Percentiles rank a stretch among this genome's conserved stretches.
These are phyloP conservation scores for Cladorrhinum sp. DNA, from an alignment of 2,329 filamentous ascomycete species.

Conservation along the genomic window DNA sequence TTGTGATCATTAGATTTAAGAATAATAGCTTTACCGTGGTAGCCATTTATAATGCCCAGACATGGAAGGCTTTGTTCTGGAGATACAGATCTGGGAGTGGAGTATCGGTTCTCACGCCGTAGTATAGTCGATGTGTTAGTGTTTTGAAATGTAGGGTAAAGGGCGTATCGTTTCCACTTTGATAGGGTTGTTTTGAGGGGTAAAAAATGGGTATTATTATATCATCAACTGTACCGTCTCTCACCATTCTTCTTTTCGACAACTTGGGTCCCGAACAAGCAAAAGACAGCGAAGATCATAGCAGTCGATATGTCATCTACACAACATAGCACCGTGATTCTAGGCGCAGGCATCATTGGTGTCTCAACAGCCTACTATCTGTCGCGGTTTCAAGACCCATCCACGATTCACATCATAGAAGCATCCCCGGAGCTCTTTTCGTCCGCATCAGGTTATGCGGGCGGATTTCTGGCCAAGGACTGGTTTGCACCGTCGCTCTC, in stretches of 20 bases:
- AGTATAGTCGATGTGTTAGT: background rate
- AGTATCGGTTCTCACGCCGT: background rate
- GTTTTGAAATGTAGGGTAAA: background rate
- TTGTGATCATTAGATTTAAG: too few relatives aligned
- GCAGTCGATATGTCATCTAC: conserved; percentile 33
- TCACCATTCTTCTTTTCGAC: background rate
- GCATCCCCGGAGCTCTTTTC: conserved; percentile 58
- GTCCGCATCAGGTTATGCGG: conserved; percentile 71
- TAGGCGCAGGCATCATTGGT: conserved; percentile 70
- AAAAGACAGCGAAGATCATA: background rate
- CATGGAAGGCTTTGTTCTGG: background rate
- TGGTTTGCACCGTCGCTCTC: conserved; percentile 63
- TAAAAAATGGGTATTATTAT: background rate
- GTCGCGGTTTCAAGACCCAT: conserved; percentile 44
- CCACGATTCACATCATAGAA: conserved; percentile 48
- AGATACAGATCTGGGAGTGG: background rate
- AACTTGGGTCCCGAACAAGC: background rate
- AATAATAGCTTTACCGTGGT: too few relatives aligned
- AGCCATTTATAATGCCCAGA: too few relatives aligned
- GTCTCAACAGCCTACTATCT: conserved; percentile 71
- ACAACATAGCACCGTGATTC: conserved; percentile 56
- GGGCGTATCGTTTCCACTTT: background rate
- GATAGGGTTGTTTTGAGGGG: background rate
- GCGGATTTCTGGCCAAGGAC: conserved; percentile 69
- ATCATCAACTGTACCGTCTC: background rate